Evolutionary conservation across 2,329 filamentous ascomycete genomes (phyloP).

Genomic region (Phyllachora maydis): DNA sequence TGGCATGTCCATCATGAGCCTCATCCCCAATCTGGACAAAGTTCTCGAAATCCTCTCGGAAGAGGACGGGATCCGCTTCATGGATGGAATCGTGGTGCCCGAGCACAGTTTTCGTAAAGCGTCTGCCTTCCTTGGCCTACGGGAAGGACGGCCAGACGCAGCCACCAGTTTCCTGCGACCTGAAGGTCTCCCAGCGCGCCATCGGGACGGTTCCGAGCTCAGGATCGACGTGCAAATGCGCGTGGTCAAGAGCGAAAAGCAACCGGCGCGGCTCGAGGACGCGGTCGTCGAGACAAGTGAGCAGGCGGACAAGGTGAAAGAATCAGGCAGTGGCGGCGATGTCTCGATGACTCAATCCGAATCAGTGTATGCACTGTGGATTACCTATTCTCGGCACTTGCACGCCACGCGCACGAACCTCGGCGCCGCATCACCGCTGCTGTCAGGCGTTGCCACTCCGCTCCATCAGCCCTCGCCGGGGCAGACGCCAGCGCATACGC

Average conservation of each 20-base stretch:
- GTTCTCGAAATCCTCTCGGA: conserved; percentile 65
- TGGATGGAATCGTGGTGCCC: conserved; percentile 90
- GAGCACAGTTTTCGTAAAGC: conserved; percentile 91
- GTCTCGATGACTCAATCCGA: conserved; percentile 40
- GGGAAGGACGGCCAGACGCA: conserved; percentile 64
- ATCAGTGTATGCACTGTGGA: conserved; percentile 87
- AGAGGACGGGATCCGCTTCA: conserved; percentile 64
- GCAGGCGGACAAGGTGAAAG: conserved; percentile 18
- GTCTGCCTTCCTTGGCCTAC: conserved; percentile 61
- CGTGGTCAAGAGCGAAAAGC: conserved; percentile 75
- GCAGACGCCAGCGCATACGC: conserved; percentile 39
- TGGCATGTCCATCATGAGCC: conserved; percentile 54
- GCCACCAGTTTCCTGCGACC: conserved; percentile 64
- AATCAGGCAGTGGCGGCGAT: conserved; percentile 9
- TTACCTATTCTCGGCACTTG: conserved; percentile 86
- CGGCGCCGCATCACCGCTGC: conserved; percentile 39
- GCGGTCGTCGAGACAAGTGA: conserved; percentile 42
- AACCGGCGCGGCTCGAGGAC: conserved; percentile 31
- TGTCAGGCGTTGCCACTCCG: conserved; percentile 48
- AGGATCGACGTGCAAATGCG: conserved; percentile 94
- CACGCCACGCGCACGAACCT: conserved; percentile 48
- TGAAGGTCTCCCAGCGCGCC: conserved; percentile 64
- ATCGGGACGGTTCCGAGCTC: conserved; percentile 79
- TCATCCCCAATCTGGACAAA: conserved; percentile 76
- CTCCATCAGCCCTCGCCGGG: conserved; percentile 62